phyloP scores from a whole-genome alignment of 306 rosid genomes.

The Cicer bijugum region DNA sequence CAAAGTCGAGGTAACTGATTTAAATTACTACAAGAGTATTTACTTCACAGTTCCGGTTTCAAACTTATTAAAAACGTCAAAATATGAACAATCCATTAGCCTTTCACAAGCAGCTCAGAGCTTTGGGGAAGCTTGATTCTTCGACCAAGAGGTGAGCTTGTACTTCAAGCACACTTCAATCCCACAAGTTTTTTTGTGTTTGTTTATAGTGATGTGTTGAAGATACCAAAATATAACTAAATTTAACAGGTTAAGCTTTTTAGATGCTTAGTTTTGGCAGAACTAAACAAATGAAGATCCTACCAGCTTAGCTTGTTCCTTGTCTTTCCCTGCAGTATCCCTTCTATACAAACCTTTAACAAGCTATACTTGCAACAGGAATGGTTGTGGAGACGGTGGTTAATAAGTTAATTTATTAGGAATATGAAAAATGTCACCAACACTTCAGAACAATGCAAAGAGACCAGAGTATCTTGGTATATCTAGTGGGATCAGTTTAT shows the following conservation, averaged over 20 bases:
- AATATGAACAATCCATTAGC: conserved; percentile 26
- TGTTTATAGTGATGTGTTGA: background rate
- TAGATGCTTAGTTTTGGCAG: conserved; percentile 7
- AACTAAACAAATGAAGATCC: conserved; percentile 26
- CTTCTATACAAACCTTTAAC: conserved; percentile 28
- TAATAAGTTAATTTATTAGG: conserved; percentile 1
- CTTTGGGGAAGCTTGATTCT: conserved; percentile 12
- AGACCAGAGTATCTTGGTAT: conserved; percentile 5
- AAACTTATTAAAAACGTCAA: conserved; percentile 29
- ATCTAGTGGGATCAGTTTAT: background rate
- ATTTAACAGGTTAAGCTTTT: conserved; percentile 29
- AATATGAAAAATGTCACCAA: conserved; percentile 2
- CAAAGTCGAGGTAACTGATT: conserved; percentile 23
- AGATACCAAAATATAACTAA: conserved; percentile 17
- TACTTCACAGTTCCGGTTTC: conserved; percentile 19
- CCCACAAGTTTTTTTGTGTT: background rate
- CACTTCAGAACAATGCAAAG: conserved; percentile 17
- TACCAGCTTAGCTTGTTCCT: conserved; percentile 11
- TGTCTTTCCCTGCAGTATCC: conserved; percentile 29
- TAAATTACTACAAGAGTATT: conserved; percentile 2
- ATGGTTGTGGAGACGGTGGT: background rate
- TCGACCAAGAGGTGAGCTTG: background rate
- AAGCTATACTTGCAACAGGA: conserved; percentile 28
- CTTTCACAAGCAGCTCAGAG: conserved; percentile 20
- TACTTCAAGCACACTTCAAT: conserved; percentile 34